phyloP scores from a whole-genome alignment of 192 early-diverging fungal genomes.

The Geosiphon pyriformis region DNA sequence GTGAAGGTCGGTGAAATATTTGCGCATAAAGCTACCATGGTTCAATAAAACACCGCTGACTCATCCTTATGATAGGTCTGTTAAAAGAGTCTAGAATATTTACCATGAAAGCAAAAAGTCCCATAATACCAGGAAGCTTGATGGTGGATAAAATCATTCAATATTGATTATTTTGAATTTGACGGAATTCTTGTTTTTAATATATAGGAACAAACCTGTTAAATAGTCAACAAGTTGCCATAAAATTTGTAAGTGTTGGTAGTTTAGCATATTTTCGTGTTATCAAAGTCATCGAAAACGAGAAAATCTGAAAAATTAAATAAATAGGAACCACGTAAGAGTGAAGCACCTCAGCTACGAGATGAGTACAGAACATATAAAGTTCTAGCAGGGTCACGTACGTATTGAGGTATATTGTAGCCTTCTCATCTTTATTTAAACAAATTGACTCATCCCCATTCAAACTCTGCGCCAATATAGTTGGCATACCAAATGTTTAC shows the following conservation, averaged over 20 bases:
- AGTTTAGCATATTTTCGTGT: conserved; percentile 19
- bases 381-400: conserved; percentile 70
- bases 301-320: conserved; percentile 10
- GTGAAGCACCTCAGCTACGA: conserved; percentile 92
- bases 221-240: conserved; percentile 89
- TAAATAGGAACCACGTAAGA: conserved; percentile 77
- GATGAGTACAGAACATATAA: conserved; percentile 97
- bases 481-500: conserved; percentile 84
- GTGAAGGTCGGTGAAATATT: too few species aligned
- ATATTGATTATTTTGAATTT: neutral
- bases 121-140: neutral
- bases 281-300: too few species aligned
- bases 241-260: conserved; percentile 70
- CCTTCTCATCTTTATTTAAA: conserved; percentile 6
- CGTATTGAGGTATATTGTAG: conserved; percentile 26
- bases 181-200: neutral
- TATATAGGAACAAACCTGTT: conserved; percentile 72
- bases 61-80: too few species aligned
- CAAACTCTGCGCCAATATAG: too few species aligned
- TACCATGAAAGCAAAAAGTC: neutral
- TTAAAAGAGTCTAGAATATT: too few species aligned
- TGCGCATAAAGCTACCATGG: too few species aligned
- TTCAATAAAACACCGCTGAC: too few species aligned
- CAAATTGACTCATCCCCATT: too few species aligned
- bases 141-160: neutral